Evolutionary conservation across 2,329 filamentous ascomycete species (phyloP).

Genomic region (Canariomyces notabilis): DNA sequence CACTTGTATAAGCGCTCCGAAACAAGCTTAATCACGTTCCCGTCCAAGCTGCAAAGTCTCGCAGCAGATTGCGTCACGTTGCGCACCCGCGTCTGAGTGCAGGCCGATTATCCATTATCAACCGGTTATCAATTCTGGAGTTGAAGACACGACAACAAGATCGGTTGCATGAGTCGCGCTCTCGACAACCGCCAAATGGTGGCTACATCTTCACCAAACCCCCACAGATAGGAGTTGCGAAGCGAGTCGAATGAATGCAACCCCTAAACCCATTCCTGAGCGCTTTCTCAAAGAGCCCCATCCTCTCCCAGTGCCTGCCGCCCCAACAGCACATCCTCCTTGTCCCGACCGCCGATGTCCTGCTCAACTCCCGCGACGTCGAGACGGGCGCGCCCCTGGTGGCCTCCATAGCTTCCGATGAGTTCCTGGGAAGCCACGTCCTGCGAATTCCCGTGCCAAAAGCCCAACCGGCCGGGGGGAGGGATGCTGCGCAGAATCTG

Average conservation of each 20-base stretch:
- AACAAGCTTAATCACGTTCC: background rate
- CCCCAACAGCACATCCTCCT: conserved; percentile 90
- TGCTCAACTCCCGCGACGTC: conserved; percentile 81
- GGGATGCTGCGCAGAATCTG: conserved; percentile 58
- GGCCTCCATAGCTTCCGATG: conserved; percentile 82
- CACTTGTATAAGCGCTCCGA: too few species aligned
- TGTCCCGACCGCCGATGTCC: conserved; percentile 86
- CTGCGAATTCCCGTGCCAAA: conserved; percentile 66
- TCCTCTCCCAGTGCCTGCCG: conserved; percentile 85
- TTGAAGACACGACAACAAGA: background rate
- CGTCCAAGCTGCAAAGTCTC: background rate
- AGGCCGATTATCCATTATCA: too few species aligned
- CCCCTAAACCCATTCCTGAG: conserved; percentile 97
- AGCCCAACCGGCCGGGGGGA: conserved; percentile 45
- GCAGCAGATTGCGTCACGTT: conserved; percentile 9
- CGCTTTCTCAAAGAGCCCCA: conserved; percentile 96
- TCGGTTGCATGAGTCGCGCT: conserved; percentile 15
- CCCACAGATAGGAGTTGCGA: conserved; percentile 20
- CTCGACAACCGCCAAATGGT: conserved; percentile 20
- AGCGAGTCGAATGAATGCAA: conserved; percentile 65
- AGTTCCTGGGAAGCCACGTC: conserved; percentile 96
- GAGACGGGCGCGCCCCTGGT: conserved; percentile 72
- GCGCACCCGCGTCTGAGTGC: background rate
- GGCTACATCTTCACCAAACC: conserved; percentile 13
- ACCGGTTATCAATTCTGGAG: background rate